Evolutionary conservation across 2,329 filamentous ascomycete genomes (phyloP).

Genomic region (Annulohypoxylon truncatum): DNA sequence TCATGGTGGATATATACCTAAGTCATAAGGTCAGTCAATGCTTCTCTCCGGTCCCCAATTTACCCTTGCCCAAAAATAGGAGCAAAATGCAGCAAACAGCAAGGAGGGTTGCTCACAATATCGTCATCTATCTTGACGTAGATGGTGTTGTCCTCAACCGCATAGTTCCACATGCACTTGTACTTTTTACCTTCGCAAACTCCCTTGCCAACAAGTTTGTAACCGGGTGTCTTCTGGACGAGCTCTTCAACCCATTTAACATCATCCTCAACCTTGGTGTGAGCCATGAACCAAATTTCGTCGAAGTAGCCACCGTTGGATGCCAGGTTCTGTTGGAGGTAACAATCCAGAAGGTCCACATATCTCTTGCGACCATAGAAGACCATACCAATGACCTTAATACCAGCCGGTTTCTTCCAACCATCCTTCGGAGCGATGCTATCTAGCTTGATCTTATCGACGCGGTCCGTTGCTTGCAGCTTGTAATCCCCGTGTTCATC

Average conservation of each 20-base stretch:
- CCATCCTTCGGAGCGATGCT: conserved; percentile 46
- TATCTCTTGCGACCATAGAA: conserved; percentile 59
- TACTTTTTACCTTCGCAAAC: conserved; percentile 51
- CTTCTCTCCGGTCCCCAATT: neutral
- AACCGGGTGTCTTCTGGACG: conserved; percentile 51
- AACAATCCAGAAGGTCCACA: conserved; percentile 61
- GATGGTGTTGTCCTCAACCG: conserved; percentile 51
- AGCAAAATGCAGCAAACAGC: neutral
- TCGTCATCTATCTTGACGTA: conserved; percentile 61
- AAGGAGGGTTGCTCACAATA: conserved; percentile 50
- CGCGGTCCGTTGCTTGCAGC: conserved; percentile 25
- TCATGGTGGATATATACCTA: conserved; percentile 49
- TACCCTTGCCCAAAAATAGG: neutral
- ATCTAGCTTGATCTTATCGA: conserved; percentile 32
- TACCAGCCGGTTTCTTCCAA: conserved; percentile 47
- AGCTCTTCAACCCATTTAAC: conserved; percentile 56
- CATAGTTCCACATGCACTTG: conserved; percentile 52
- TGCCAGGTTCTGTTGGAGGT: conserved; percentile 57
- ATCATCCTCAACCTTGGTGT: conserved; percentile 55
- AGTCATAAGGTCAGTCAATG: conserved; percentile 17
- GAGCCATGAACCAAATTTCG: conserved; percentile 58
- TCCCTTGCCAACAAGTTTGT: conserved; percentile 52
- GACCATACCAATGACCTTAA: conserved; percentile 58
- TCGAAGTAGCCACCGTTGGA: conserved; percentile 59
- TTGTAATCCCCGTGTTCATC: conserved; percentile 40